phyloP scores from a whole-genome alignment of 2,329 filamentous ascomycete species.

The Sarocladium brachiariae region DNA sequence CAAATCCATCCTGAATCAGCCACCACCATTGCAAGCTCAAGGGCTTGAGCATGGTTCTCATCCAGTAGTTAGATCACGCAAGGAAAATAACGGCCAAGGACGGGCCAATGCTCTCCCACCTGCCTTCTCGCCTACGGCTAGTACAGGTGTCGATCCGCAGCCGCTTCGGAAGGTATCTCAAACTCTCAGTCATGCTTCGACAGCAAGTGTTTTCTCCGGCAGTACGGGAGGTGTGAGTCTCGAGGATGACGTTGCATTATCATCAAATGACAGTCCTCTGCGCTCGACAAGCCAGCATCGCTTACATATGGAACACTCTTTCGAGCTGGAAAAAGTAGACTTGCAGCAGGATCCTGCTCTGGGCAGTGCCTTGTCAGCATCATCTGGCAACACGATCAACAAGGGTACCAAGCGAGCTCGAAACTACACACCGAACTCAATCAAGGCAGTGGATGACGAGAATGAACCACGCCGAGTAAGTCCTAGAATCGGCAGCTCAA shows the following conservation, averaged over 20 bases:
- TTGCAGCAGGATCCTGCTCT: not conserved
- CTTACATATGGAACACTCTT: not conserved
- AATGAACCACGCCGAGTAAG: constrained; percentile 33
- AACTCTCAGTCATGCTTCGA: not conserved
- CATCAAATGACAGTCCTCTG: not conserved
- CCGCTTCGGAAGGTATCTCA: not conserved
- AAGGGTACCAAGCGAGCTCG: constrained; percentile 39
- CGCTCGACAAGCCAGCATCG: not conserved
- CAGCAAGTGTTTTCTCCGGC: not conserved
- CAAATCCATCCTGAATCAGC: constrained; percentile 42
- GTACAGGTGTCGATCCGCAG: not conserved
- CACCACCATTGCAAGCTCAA: constrained; percentile 29
- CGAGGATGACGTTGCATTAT: not conserved
- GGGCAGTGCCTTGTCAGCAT: constrained; percentile 15
- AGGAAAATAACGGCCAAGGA: constrained; percentile 24
- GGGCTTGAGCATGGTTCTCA: not conserved
- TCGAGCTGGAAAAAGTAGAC: not conserved
- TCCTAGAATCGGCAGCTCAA: constrained; percentile 17
- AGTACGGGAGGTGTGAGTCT: constrained; percentile 5
- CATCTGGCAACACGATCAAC: constrained; percentile 17
- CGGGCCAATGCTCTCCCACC: constrained; percentile 5
- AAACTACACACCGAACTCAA: constrained; percentile 38
- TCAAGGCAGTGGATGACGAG: constrained; percentile 40
- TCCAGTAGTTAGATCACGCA: constrained; percentile 28
- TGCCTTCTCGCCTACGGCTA: not conserved